phyloP scores from a whole-genome alignment of 192 early-diverging fungal species.

The Chytriomyces confervae region DNA sequence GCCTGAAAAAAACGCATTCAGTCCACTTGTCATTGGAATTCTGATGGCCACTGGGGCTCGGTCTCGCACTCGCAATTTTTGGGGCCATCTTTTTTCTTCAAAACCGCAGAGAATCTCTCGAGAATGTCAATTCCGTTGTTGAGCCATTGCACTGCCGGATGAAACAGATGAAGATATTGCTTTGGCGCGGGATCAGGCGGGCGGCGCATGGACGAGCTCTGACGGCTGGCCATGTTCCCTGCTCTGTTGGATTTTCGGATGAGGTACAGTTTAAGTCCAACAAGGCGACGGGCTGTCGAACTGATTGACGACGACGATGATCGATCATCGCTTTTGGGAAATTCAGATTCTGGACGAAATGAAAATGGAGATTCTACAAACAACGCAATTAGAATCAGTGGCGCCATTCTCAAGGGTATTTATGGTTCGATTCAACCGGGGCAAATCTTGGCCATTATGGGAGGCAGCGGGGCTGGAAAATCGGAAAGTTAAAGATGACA shows the following conservation, averaged over 20 bases:
- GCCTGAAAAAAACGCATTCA: conserved; percentile 51
- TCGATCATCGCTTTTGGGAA: not conserved
- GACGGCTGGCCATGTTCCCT: conserved; percentile 77
- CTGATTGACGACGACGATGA: not conserved
- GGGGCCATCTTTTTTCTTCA: conserved; percentile 29
- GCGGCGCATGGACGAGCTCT: conserved; percentile 37
- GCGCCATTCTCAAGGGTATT: conserved; percentile 66
- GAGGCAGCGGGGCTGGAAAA: conserved; percentile 83
- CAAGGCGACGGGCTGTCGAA: conserved; percentile 4
- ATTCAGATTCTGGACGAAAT: conserved; percentile 6
- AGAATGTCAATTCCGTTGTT: not conserved
- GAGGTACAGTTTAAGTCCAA: too few relatives aligned
- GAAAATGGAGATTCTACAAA: not conserved
- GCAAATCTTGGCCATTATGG: conserved; percentile 91
- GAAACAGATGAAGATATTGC: conserved; percentile 20
- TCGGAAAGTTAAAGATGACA: not conserved
- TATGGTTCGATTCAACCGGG: conserved; percentile 81
- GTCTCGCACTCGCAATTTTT: conserved; percentile 47
- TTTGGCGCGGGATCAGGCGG: too few relatives aligned
- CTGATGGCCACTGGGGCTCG: conserved; percentile 44
- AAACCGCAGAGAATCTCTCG: conserved; percentile 7
- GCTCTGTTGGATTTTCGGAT: conserved; percentile 69
- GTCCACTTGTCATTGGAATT: conserved; percentile 51
- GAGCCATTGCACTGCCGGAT: not conserved
- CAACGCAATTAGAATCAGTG: conserved; percentile 29